Evolutionary conservation across 2,329 filamentous ascomycete species (phyloP), one percentile per base, ranked within the genome.

Genomic region (Didymella keratinophila): DNA sequence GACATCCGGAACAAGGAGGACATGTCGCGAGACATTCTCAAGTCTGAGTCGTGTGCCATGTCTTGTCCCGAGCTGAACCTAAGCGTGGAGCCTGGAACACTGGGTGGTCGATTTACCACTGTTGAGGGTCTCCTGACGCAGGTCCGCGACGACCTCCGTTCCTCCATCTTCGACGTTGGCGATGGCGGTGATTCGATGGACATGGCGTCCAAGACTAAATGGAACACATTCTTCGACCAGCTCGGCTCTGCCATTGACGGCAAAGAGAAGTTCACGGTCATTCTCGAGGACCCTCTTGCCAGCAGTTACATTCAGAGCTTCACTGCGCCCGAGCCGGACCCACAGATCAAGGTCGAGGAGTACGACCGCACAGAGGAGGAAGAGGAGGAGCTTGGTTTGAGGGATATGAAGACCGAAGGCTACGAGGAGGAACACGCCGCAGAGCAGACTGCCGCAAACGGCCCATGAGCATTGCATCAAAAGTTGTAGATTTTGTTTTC

Each of bases 101-200:
- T 99, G 18, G 95, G 95, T 60, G 95, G 95, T 18, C 89, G 95
- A 57, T 99, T 99, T 82, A 99, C 95, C 20, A 99, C 95, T 0
- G 89, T 99, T 20, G 95, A 99, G 78, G 95, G 95, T 61, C 86
- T 98, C 20, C 83, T 98, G 53, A 95, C 92, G 0, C 92, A 99
- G 75, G 91, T 99, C 59, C 90, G 93, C 62, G 89, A 95, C 73
- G 94, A 99, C 76, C 84, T 99, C 23, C 89, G 89, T 73, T 86
- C 85, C 47, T 92, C 96, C 73, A 96, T 98, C 63, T 99, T 96
- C 77, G 87, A 96, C 68, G 80, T 86, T 16, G 87, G 85, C 20
- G 87, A 86, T 53, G 88, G 87, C n/a, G 92, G 92, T 32, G 95
- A 99, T 80, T 95, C 92, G 1, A 87, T 97, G 77, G 78, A 80